Evolutionary conservation across 2,329 filamentous ascomycete species (phyloP).

Genomic region (Colletotrichum nymphaeae): DNA sequence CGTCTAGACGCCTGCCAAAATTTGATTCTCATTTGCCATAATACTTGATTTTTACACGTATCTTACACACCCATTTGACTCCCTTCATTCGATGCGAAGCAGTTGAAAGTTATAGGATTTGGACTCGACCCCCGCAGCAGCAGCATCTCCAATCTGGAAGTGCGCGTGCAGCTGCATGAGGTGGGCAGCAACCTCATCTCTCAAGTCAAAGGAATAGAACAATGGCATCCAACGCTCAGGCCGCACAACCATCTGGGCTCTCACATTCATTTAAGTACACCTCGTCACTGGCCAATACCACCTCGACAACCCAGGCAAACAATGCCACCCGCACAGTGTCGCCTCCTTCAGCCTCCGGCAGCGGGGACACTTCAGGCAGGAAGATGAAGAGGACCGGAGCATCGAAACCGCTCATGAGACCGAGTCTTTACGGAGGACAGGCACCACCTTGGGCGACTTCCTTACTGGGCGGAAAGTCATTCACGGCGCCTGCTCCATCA

Average conservation of each 20-base stretch:
- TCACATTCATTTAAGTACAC: neutral
- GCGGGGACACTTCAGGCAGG: slow-evolving; percentile 13
- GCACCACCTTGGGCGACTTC: slow-evolving; percentile 25
- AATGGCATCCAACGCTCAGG: slow-evolving; percentile 10
- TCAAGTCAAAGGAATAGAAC: neutral
- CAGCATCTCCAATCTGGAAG: neutral
- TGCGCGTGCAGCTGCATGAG: neutral
- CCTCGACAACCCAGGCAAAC: neutral
- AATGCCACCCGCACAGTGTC: slow-evolving; percentile 7
- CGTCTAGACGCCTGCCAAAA: neutral
- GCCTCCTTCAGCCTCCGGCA: slow-evolving; percentile 9
- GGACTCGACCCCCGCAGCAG: neutral
- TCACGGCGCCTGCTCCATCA: neutral
- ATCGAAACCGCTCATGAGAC: slow-evolving; percentile 15
- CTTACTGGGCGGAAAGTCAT: neutral
- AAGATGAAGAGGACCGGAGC: slow-evolving; percentile 29
- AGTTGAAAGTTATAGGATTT: neutral
- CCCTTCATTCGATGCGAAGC: neutral
- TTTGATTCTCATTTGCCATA: neutral
- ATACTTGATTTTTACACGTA: neutral
- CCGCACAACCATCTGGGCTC: neutral
- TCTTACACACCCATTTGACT: too few relatives aligned
- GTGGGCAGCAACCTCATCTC: neutral
- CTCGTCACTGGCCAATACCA: neutral
- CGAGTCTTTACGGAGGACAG: neutral